Percentiles rank a stretch among this genome's conserved stretches.
Evolutionary conservation across 192 early-diverging fungal species (phyloP).

Genomic region (Coemansia pectinata): DNA sequence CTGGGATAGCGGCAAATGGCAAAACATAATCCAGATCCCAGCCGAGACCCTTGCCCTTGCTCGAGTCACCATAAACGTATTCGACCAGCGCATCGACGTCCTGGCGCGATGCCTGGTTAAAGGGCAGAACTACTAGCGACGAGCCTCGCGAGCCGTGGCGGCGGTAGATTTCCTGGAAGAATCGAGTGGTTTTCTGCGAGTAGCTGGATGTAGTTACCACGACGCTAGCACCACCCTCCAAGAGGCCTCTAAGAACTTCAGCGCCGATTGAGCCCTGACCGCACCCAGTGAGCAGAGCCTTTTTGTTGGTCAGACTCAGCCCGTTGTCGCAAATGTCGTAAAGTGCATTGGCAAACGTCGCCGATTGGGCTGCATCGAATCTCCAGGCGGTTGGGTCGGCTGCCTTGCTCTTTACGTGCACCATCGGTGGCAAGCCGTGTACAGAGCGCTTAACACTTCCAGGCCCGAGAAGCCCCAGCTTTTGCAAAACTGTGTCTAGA

Average conservation of each 20-base stretch:
- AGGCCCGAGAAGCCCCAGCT: conserved; percentile 16
- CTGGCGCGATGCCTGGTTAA: conserved; percentile 85
- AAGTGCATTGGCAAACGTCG: conserved; percentile 53
- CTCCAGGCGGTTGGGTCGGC: conserved; percentile 45
- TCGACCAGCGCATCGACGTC: conserved; percentile 75
- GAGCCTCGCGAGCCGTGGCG: conserved; percentile 82
- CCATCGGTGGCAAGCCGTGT: conserved; percentile 58
- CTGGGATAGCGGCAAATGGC: conserved; percentile 91
- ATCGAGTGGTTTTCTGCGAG: conserved; percentile 60
- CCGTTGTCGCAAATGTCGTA: conserved; percentile 66
- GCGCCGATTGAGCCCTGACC: conserved; percentile 90
- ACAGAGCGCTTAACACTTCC: not conserved
- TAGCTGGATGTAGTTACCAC: conserved; percentile 91
- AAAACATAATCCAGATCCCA: conserved; percentile 93
- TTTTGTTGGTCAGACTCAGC: conserved; percentile 68
- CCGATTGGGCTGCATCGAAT: conserved; percentile 13
- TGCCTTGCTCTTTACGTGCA: conserved; percentile 25
- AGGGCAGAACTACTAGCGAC: conserved; percentile 86
- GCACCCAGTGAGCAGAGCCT: conserved; percentile 89
- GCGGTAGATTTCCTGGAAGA: conserved; percentile 86
- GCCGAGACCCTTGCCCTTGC: conserved; percentile 69
- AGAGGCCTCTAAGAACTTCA: conserved; percentile 77
- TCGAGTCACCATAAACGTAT: conserved; percentile 70
- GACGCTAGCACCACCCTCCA: conserved; percentile 62
- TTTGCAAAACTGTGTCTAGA: conserved; percentile 22